Conservation (phyloP, 345 rosid genomes). For the Eucalyptus regnans region DNA sequence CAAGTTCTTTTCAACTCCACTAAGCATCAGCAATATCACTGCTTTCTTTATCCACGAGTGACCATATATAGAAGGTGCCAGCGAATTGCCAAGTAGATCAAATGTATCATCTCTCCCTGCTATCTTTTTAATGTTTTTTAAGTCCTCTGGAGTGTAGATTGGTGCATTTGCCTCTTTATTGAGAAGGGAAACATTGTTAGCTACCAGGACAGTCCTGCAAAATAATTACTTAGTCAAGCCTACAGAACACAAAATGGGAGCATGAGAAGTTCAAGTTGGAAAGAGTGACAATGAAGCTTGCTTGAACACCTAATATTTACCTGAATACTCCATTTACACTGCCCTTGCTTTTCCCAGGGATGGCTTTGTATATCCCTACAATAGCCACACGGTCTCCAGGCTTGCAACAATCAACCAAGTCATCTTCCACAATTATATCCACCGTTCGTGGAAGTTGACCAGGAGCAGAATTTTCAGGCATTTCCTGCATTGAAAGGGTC, state of each 20-base stretch:
- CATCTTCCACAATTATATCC: constrained; percentile 93
- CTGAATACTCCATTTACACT: constrained; percentile 97
- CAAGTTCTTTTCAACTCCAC: constrained; percentile 93
- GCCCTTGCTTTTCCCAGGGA: constrained; percentile 93
- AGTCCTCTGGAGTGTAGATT: constrained; percentile 62
- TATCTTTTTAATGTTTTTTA: constrained; percentile 77
- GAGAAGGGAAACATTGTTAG: constrained; percentile 81
- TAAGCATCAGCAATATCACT: constrained; percentile 81
- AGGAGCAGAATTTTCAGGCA: constrained; percentile 98
- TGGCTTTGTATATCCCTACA: constrained; percentile 89
- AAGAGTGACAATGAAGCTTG: background rate
- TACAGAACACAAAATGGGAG: background rate
- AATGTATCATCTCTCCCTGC: constrained; percentile 82
- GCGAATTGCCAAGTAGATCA: constrained; percentile 83
- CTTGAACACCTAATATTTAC: constrained; percentile 12
- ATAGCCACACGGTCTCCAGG: constrained; percentile 97
- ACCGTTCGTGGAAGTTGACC: constrained; percentile 99
- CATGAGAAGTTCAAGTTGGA: background rate
- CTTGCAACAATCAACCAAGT: constrained; percentile 92
- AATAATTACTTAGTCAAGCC: background rate
- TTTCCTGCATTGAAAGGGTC: constrained; percentile 95
- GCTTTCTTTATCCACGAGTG: constrained; percentile 98
- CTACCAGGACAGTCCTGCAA: constrained; percentile 82
- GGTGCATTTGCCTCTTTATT: constrained; percentile 98
- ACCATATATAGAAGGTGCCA: constrained; percentile 95